These are phyloP conservation scores for Arthrinium phaeospermum DNA, from an alignment of 2,329 filamentous ascomycete genomes.

Conservation along the genomic window DNA sequence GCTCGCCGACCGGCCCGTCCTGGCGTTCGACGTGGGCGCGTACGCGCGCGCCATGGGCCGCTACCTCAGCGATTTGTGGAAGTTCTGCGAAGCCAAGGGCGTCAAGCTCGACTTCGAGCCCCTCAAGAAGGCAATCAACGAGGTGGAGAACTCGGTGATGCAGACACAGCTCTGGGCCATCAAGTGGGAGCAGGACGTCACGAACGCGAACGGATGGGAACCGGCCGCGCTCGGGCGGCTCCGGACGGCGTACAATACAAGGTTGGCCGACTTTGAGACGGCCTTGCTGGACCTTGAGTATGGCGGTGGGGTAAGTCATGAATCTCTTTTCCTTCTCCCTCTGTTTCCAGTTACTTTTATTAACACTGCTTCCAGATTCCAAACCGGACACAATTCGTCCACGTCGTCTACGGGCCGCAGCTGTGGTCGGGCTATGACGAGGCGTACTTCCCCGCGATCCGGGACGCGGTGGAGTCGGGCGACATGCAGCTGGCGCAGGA, in stretches of 20 bases:
- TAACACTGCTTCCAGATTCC: slow-evolving; percentile 62
- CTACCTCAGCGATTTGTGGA: slow-evolving; percentile 71
- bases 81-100: slow-evolving; percentile 65
- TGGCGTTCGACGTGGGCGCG: slow-evolving; percentile 79
- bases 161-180: slow-evolving; percentile 79
- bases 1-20: slow-evolving; percentile 77
- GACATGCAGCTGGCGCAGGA: slow-evolving; percentile 73
- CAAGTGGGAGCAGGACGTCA: slow-evolving; percentile 75
- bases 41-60: slow-evolving; percentile 71
- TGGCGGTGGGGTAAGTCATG: slow-evolving; percentile 72
- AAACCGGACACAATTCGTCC: slow-evolving; percentile 91
- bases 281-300: slow-evolving; percentile 77
- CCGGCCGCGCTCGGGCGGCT: slow-evolving; percentile 68
- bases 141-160: slow-evolving; percentile 64
- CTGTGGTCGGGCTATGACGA: slow-evolving; percentile 74
- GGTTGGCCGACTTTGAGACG: slow-evolving; percentile 82
- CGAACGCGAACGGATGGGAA: slow-evolving; percentile 78
- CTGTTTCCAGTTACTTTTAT: neutral
- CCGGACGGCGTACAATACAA: slow-evolving; percentile 78
- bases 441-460: slow-evolving; percentile 80
- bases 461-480: slow-evolving; percentile 75
- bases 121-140: slow-evolving; percentile 66
- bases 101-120: slow-evolving; percentile 60
- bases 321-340: neutral
- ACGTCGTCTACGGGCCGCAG: slow-evolving; percentile 86